phyloP scores from a whole-genome alignment of 345 rosid genomes.

The Eucalyptus pumila region DNA sequence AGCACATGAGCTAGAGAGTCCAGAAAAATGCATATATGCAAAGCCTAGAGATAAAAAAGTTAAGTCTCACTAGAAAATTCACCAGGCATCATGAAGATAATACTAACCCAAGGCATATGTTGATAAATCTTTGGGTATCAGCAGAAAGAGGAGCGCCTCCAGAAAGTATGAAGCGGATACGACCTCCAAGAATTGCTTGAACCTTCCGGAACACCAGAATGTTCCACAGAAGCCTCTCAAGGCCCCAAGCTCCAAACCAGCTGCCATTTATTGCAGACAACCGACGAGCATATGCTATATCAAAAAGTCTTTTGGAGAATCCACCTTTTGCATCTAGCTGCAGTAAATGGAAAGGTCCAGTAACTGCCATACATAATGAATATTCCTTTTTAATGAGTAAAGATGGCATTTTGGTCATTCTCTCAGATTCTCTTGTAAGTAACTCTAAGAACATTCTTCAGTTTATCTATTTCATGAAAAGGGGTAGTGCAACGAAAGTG shows the following conservation, averaged over 20 bases:
- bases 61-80: not conserved
- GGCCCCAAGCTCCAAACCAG: slow-evolving; percentile 97
- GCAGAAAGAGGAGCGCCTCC: slow-evolving; percentile 99
- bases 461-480: not conserved
- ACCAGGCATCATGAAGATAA: not conserved
- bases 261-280: slow-evolving; percentile 89
- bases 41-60: not conserved
- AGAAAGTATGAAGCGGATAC: slow-evolving; percentile 81
- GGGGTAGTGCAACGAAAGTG: not conserved
- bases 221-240: slow-evolving; percentile 78
- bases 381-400: not conserved
- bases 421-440: not conserved
- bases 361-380: not conserved
- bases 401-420: not conserved
- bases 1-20: not conserved
- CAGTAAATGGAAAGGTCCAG: not conserved
- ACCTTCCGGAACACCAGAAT: slow-evolving; percentile 79
- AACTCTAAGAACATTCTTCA: not conserved
- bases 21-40: not conserved
- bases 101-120: slow-evolving; percentile 90
- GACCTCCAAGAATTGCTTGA: slow-evolving; percentile 83
- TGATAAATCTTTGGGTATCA: slow-evolving; percentile 98
- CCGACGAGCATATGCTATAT: slow-evolving; percentile 85
- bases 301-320: slow-evolving; percentile 59
- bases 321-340: slow-evolving; percentile 93